A percentile compares a stretch with the other conserved stretches of the same genome.
phyloP scores from a whole-genome alignment of 306 rosid genomes.

The Ormosia semicastrata region DNA sequence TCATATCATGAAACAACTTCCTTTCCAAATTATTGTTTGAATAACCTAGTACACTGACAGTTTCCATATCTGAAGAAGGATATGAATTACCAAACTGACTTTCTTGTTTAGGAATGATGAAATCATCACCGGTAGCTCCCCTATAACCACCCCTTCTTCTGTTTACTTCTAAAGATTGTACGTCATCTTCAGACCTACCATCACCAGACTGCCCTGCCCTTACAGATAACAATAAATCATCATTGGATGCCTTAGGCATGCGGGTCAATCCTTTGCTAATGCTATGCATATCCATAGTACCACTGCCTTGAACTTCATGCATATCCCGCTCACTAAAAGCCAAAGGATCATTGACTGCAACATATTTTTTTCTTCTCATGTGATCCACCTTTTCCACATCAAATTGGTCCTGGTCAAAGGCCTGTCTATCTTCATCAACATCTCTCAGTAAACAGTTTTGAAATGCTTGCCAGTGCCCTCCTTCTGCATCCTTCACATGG shows the following conservation, averaged over 20 bases:
- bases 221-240: constrained; percentile 50
- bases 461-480: constrained; percentile 89
- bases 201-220: constrained; percentile 45
- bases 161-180: constrained; percentile 62
- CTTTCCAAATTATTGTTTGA: constrained; percentile 44
- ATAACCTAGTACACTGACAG: constrained; percentile 55
- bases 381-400: constrained; percentile 50
- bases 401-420: constrained; percentile 60
- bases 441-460: constrained; percentile 86
- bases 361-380: constrained; percentile 46
- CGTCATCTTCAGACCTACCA: constrained; percentile 43
- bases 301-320: constrained; percentile 54
- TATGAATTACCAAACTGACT: constrained; percentile 40
- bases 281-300: constrained; percentile 47
- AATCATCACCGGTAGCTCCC: constrained; percentile 60
- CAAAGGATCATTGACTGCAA: constrained; percentile 66
- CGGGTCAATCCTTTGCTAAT: constrained; percentile 49
- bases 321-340: constrained; percentile 46
- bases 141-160: constrained; percentile 60
- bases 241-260: constrained; percentile 52
- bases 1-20: constrained; percentile 55
- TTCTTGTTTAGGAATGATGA: constrained; percentile 57
- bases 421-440: constrained; percentile 70
- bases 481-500: constrained; percentile 59
- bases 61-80: constrained; percentile 48